Percentiles rank a stretch among this genome's conserved stretches.
phyloP scores from a whole-genome alignment of 305 asterid species.

The Salvia sclarea region DNA sequence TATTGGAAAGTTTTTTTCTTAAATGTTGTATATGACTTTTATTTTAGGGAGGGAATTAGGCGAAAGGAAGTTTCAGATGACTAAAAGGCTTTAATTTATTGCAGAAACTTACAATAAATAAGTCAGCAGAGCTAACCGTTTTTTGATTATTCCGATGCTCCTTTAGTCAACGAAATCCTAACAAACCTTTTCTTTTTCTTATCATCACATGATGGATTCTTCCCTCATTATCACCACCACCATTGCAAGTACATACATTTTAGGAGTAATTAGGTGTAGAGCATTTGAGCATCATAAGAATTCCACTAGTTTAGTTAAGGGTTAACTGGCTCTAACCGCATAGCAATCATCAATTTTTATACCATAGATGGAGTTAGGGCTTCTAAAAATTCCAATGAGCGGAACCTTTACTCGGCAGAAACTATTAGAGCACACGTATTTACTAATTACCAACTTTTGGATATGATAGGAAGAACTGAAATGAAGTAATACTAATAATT shows the following conservation, averaged over 20 bases:
- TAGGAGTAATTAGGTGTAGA: too few relatives aligned
- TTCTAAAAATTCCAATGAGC: too few relatives aligned
- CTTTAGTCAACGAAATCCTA: slow-evolving; percentile 68
- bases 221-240: background rate
- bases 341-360: too few relatives aligned
- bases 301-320: background rate
- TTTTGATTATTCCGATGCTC: slow-evolving; percentile 54
- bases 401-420: too few relatives aligned
- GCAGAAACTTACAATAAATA: slow-evolving; percentile 23
- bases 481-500: too few relatives aligned
- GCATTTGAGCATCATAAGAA: background rate
- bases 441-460: too few relatives aligned
- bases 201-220: slow-evolving; percentile 40
- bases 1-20: background rate
- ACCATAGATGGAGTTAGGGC: too few relatives aligned
- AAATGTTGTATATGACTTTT: background rate
- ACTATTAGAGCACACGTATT: too few relatives aligned
- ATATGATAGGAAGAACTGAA: too few relatives aligned
- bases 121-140: slow-evolving; percentile 49
- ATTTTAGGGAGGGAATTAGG: slow-evolving; percentile 36
- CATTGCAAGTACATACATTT: background rate
- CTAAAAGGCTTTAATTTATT: slow-evolving; percentile 27
- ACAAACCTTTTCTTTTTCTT: slow-evolving; percentile 53
- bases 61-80: slow-evolving; percentile 36
- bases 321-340: too few relatives aligned